Evolutionary conservation across 176 grass and related monocot species (phyloP).

Genomic region (Luzula sylvatica): DNA sequence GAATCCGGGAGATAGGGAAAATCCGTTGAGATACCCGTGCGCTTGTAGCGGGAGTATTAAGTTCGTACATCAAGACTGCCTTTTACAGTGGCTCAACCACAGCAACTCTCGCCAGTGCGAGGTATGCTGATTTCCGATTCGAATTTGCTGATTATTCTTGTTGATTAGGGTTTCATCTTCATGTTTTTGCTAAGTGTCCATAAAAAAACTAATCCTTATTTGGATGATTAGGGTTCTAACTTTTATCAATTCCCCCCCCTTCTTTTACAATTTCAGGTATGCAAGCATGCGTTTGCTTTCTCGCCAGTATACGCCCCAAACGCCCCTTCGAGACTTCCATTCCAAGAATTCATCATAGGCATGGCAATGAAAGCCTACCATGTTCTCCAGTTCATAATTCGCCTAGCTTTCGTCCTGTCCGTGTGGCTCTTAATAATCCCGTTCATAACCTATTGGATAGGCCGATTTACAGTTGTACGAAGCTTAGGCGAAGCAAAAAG

Average conservation of each 20-base stretch:
- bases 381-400: conserved; percentile 80
- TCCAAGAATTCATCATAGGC: conserved; percentile 94
- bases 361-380: conserved; percentile 91
- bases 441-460: conserved; percentile 99
- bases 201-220: neutral
- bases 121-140: conserved; percentile 19
- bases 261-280: conserved; percentile 52
- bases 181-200: too few relatives aligned
- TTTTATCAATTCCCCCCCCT: conserved; percentile 1
- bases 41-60: conserved; percentile 99
- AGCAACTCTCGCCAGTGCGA: conserved; percentile 99
- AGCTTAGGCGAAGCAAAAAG: conserved; percentile 85
- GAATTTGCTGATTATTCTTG: neutral
- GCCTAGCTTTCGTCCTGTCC: conserved; percentile 91
- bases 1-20: conserved; percentile 75
- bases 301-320: conserved; percentile 81
- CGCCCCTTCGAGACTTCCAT: conserved; percentile 80
- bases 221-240: neutral
- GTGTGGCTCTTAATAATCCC: conserved; percentile 99
- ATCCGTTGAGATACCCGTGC: conserved; percentile 90
- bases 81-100: conserved; percentile 97
- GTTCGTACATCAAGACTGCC: conserved; percentile 98
- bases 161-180: conserved; percentile 12
- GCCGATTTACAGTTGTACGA: conserved; percentile 84
- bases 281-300: conserved; percentile 96